Base-by-base conservation (phyloP, 1,284 basidiomycete species). In the Papiliotrema fonsecae region DNA sequence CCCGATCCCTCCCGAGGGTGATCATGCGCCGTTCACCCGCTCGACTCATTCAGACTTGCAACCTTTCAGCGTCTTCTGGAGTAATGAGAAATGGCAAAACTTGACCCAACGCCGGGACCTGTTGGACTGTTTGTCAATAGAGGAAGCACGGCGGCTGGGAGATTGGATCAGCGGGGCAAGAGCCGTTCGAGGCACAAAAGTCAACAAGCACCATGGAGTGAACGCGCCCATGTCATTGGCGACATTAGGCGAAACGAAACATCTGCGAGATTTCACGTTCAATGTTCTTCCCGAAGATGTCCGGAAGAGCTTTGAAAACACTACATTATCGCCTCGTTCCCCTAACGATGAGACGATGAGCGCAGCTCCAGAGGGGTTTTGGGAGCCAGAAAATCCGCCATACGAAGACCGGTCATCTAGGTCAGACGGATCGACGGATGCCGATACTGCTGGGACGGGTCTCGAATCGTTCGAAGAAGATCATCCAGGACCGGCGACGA, bases 161-260 rank as follows among this genome's bases (percentile, higher is more conserved):
- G 57, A 61, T 22, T 71, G 69, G 69, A 48, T 69, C 6, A 52
- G 50, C 13, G 65, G 59, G 25, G 53, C 54, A 1, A 51, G 47
- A 42, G 54, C 44, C 4, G 46, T 45, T 1, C 52, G 50, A 10
- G 24, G 38, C 24, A 30, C 4, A 19, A 14, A 28, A 18, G 47
- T 38, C 16, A 36, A 16, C 7, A 16, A 37, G 13, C 7, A 10
- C n/a, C n/a, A 42, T 19, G 6, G 18, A 48, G 22, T n/a, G 39
- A 6, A 18, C 32, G 18, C 34, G 38, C 38, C 10, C n/a, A 30
- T 14, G 30, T 19, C 26, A 26, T 13, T 14, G n/a, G 30, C 5
- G 5, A 19, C 28, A 22, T 24, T 14, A n/a, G n/a, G n/a, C n/a
- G n/a, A n/a, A n/a, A n/a, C n/a, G n/a, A n/a, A n/a, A n/a, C n/a